Base-by-base conservation (phyloP, 192 early-diverging fungal genomes). In the Coemansia sp. region DNA sequence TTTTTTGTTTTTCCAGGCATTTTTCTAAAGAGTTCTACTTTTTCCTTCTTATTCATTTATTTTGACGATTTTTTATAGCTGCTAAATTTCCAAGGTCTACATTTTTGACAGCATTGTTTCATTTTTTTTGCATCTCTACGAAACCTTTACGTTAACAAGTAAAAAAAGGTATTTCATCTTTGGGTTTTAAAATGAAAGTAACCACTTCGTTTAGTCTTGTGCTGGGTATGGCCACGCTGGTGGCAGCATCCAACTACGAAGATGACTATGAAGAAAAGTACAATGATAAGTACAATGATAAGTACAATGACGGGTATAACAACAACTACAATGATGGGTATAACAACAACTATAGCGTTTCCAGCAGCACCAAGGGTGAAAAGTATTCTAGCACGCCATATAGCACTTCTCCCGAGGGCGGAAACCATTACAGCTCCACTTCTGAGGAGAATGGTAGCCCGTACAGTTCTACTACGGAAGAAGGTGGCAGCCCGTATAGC, bases 281-380 rank as follows among this genome's bases (percentile, higher is more conserved):
- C 18, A 20, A 56, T 32, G 22, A 56, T 1, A n/a, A 32, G 1
- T 18, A 60, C 25, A 14, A 22, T n/a, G 6, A 60, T 14, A 60
- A 60, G 2, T 17, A 18, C 8, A 18, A 45, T 45, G 20, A 42
- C 5, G 17, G n/a, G 0, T 11, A 45, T 17, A 60, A 36, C 11
- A 38, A 45, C 45, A 22, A 17, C n/a, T 60, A 60, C 18, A 42
- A 60, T 14, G 29, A 18, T 33, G 58, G 36, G 40, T 45, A 60
- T 20, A 60, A 31, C 36, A 33, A 20, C 36, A n/a, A 42, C 32
- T n/a, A 42, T 17, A 31, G 25, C 12, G 18, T 54, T 54, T 5
- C 2, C 5, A 22, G 18, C 51, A 22, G 8, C 51, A 10, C 7
- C 20, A 54, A 25, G 22, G 22, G 22, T 25, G 22, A 1, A 25